Base-by-base conservation (phyloP, 2,329 filamentous ascomycete species). In the Whalleya microplaca region DNA sequence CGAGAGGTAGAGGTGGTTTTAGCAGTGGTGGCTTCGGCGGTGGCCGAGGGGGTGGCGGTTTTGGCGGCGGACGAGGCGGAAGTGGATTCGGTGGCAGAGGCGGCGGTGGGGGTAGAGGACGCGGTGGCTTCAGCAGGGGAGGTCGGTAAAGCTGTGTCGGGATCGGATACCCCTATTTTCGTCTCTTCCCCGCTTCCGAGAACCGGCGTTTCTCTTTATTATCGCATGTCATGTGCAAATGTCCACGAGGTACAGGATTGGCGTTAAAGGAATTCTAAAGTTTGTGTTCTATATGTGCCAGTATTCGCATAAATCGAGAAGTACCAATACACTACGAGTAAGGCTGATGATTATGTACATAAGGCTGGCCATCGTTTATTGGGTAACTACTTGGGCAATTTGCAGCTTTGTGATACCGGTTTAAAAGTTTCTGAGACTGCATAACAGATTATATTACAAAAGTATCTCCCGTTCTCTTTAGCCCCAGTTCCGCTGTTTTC, bases 21-120 rank as follows among this genome's bases (percentile, higher is more conserved):
- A 71, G 74, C 46, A 70, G 70, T 14, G 59, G 66, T n/a, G 59
- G 70, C 8, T 69, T 71, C 18, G 72, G 73, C 19, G 68, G 63
- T 10, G 63, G 67, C 7, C 63, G 77, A 23, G 32, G 32, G 14
- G 42, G 63, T 9, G 63, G 67, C 5, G 65, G 77, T 27, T 75
- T 72, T 78, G 82, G 79, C 48, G 75, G 78, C 45, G 78, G 80
- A 51, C 80, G 75, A 20, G 69, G 75, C 7, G 72, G 73, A 12
- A 73, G 62, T 29, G 62, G 71, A 10, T 72, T 73, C 40, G 76
- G 77, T 58, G 71, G 76, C 51, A 69, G 73, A 29, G 73, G 74
- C 73, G 74, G 43, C 48, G 64, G 48, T 62, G 76, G 51, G 67
- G 61, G 66, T 9, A 41, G 73, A n/a, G 55, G 52, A 32, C 45